Conservation (phyloP, 2,329 filamentous ascomycete genomes). For the Fusarium sambucinum region DNA sequence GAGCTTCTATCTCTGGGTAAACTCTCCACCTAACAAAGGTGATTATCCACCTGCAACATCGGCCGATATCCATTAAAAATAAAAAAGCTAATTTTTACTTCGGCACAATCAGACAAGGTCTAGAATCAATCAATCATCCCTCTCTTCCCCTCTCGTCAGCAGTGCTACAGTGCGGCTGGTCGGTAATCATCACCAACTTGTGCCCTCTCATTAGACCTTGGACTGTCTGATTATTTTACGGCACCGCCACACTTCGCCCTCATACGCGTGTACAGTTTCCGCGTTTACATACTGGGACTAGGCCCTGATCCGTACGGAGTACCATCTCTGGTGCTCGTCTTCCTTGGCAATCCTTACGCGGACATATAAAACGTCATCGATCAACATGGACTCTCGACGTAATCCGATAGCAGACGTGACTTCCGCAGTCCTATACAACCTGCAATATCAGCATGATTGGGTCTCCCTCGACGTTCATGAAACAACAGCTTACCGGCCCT, state of each 20-base stretch:
- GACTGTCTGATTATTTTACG: neutral
- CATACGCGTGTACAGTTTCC: slow-evolving; percentile 12
- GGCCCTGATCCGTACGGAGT: neutral
- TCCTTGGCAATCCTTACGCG: slow-evolving; percentile 15
- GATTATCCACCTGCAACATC: slow-evolving; percentile 3
- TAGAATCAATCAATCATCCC: slow-evolving; percentile 22
- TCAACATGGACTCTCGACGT: slow-evolving; percentile 31
- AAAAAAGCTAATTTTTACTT: slow-evolving; percentile 32
- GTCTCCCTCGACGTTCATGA: slow-evolving; percentile 68
- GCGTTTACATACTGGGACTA: slow-evolving; percentile 6
- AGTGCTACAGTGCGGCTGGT: neutral
- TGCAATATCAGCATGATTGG: slow-evolving; percentile 83
- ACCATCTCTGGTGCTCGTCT: neutral
- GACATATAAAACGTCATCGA: slow-evolving; percentile 7
- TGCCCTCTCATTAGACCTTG: neutral
- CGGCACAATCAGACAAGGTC: neutral
- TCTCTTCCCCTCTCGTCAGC: neutral
- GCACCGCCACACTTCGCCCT: slow-evolving; percentile 4
- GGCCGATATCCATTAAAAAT: slow-evolving; percentile 14
- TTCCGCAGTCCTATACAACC: slow-evolving; percentile 73
- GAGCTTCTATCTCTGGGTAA: neutral
- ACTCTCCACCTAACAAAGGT: slow-evolving; percentile 8
- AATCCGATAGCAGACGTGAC: slow-evolving; percentile 47
- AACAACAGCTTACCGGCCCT: slow-evolving; percentile 62
- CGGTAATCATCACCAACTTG: neutral